Percentiles rank a stretch among this genome's conserved stretches.
These are phyloP conservation scores for Neobulgaria alba DNA, from an alignment of 2,329 filamentous ascomycete genomes.

Conservation along the genomic window DNA sequence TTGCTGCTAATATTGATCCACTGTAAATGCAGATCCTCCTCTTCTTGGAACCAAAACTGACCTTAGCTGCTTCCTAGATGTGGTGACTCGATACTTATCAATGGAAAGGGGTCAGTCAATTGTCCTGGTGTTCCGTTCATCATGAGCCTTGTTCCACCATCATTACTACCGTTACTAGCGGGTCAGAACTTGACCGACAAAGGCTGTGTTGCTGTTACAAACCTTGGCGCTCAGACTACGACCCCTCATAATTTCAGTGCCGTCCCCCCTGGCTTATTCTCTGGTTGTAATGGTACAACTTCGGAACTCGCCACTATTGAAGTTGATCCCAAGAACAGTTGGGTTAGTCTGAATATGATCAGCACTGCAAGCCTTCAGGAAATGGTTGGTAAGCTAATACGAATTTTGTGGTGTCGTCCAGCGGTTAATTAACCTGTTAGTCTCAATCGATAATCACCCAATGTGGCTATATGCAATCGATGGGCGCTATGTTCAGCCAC, in stretches of 20 bases:
- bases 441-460: conserved; percentile 36
- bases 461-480: conserved; percentile 37
- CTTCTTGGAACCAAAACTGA: not conserved
- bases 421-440: conserved; percentile 4
- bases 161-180: conserved; percentile 1
- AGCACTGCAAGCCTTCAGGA: conserved; percentile 27
- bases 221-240: conserved; percentile 15
- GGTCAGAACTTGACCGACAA: conserved; percentile 24
- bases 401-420: not conserved
- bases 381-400: conserved; percentile 11
- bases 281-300: conserved; percentile 20
- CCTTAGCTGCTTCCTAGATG: conserved; percentile 5
- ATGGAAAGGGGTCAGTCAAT: conserved; percentile 17
- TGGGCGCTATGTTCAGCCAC: conserved; percentile 34
- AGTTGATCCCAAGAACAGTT: conserved; percentile 29
- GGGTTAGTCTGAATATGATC: conserved; percentile 33
- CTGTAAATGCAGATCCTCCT: conserved; percentile 3
- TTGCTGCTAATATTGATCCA: conserved; percentile 11
- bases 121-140: conserved; percentile 17
- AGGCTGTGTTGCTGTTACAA: conserved; percentile 18
- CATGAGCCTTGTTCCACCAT: conserved; percentile 7
- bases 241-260: conserved; percentile 20
- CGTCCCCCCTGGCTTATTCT: conserved; percentile 20
- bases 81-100: conserved; percentile 16
- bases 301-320: conserved; percentile 25